A percentile compares a stretch with the other conserved stretches of the same genome.
Evolutionary conservation across 768 basidiomycete species (phyloP).

Genomic region (Mycena metata): DNA sequence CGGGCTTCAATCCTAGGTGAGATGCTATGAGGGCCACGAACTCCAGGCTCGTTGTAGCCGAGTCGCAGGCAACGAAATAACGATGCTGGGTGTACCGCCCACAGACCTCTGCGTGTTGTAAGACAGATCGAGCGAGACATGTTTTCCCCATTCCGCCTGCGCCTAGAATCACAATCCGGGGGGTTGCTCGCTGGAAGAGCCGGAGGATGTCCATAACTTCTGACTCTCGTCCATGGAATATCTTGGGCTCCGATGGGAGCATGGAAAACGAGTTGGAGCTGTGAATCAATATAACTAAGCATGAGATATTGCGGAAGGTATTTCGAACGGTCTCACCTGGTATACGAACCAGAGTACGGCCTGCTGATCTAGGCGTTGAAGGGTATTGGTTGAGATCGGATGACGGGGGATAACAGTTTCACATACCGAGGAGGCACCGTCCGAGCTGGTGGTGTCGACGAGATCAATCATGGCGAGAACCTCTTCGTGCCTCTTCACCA

Average conservation of each 20-base stretch:
- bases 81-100: not conserved
- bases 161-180: too few species aligned
- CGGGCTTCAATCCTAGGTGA: not conserved
- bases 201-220: not conserved
- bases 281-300: not conserved
- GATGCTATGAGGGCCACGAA: not conserved
- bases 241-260: not conserved
- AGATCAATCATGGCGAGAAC: not conserved
- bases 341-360: not conserved
- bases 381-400: not conserved
- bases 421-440: not conserved
- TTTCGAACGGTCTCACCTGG: not conserved
- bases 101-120: not conserved
- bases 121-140: not conserved
- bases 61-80: not conserved
- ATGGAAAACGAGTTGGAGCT: not conserved
- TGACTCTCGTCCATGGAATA: not conserved
- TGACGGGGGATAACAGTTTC: not conserved
- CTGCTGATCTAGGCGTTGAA: not conserved
- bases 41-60: not conserved
- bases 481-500: not conserved
- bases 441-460: not conserved
- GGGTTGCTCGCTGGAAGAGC: not conserved
- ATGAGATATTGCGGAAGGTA: not conserved
- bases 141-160: not conserved